phyloP scores from a whole-genome alignment of 805 yeast genomes.

The Scheffersomyces ergatensis region DNA sequence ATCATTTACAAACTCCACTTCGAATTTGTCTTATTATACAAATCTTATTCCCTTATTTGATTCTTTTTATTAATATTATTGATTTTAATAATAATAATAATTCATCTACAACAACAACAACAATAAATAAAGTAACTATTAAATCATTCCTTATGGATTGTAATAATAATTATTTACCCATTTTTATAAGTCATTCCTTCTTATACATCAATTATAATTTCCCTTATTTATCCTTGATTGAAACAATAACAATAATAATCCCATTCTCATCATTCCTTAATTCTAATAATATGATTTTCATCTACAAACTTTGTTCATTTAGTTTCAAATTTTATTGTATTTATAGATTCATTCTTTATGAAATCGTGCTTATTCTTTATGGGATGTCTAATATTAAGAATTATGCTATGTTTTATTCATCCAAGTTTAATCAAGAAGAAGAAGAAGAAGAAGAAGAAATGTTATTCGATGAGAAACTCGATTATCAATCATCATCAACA shows the following conservation, averaged over 20 bases:
- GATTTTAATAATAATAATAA: slow-evolving; percentile 6
- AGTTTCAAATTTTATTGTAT: slow-evolving; percentile 32
- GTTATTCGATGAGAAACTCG: no score
- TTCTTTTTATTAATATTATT: slow-evolving; percentile 6
- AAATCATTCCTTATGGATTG: slow-evolving; percentile 16
- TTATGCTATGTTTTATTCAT: slow-evolving; percentile 12
- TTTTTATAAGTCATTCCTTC: slow-evolving; percentile 34
- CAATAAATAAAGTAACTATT: no score
- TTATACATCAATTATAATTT: slow-evolving; percentile 15
- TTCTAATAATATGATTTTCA: slow-evolving; percentile 4
- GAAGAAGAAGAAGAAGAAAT: no score
- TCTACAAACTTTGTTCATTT: slow-evolving; percentile 19
- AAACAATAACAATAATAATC: no score
- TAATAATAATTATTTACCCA: slow-evolving; percentile 34
- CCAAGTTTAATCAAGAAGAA: no score
- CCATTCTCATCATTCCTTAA: background rate
- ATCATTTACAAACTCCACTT: background rate
- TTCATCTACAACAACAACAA: no score
- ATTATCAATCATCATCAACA: no score
- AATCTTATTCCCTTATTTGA: slow-evolving; percentile 11
- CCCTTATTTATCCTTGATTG: no score
- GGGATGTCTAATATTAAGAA: slow-evolving; percentile 5
- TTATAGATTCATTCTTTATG: slow-evolving; percentile 30
- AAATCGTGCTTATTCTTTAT: slow-evolving; percentile 16
- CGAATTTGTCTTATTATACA: slow-evolving; percentile 7